Evolutionary conservation across 2,329 filamentous ascomycete species (phyloP).

Genomic region (Alternaria panax): DNA sequence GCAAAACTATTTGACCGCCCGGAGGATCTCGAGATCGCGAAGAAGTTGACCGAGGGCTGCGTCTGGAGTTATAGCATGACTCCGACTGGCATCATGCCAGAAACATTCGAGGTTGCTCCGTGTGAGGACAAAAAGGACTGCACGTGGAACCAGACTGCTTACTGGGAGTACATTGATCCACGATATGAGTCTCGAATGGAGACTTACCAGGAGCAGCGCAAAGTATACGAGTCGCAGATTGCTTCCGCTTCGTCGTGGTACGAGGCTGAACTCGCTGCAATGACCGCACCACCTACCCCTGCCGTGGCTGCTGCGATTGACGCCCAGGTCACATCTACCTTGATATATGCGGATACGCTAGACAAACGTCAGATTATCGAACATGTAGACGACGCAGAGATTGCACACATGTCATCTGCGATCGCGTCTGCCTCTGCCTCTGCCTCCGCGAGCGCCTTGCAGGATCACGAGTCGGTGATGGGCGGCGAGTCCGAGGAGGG

Average conservation of each 20-base stretch:
- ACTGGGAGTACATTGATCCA: constrained; percentile 51
- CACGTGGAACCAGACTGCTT: constrained; percentile 57
- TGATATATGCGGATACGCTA: constrained; percentile 29
- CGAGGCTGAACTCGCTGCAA: constrained; percentile 35
- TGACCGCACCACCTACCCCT: constrained; percentile 29
- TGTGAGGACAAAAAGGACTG: constrained; percentile 54
- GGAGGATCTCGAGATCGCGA: constrained; percentile 64
- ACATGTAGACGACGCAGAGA: constrained; percentile 31
- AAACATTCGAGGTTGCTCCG: constrained; percentile 61
- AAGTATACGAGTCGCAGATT: constrained; percentile 45
- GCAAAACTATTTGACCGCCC: constrained; percentile 66
- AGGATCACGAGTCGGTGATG: constrained; percentile 24
- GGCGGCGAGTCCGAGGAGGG: constrained; percentile 30
- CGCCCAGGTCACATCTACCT: constrained; percentile 26
- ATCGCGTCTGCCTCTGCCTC: constrained; percentile 8
- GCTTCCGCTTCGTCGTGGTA: constrained; percentile 43
- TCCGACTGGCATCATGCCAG: constrained; percentile 67
- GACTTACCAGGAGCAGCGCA: constrained; percentile 43
- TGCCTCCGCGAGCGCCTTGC: constrained; percentile 6
- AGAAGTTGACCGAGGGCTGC: constrained; percentile 68
- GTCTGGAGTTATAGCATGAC: constrained; percentile 67
- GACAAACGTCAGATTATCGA: constrained; percentile 39
- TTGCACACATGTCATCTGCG: constrained; percentile 20
- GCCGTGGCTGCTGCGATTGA: constrained; percentile 13
- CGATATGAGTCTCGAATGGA: constrained; percentile 36